These are phyloP conservation scores for Quercus phellos DNA, from an alignment of 331 rosid species.

Conservation along the genomic window DNA sequence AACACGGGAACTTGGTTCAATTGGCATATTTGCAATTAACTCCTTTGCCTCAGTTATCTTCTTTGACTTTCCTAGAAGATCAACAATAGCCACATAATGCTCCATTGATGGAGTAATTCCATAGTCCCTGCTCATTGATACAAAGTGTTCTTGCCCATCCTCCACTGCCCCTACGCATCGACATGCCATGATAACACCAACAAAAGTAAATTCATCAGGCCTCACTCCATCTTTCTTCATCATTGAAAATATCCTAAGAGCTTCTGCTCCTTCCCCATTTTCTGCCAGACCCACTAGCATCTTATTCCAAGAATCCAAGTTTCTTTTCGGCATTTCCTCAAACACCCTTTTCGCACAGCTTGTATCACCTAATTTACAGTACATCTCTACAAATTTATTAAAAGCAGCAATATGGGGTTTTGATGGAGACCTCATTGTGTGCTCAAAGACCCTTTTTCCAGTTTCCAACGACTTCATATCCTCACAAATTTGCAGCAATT, in stretches of 20 bases:
- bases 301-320: conserved; percentile 8
- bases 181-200: neutral
- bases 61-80: neutral
- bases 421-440: neutral
- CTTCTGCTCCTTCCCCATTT: conserved; percentile 5
- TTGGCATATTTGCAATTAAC: neutral
- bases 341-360: neutral
- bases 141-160: neutral
- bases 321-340: neutral
- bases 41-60: neutral
- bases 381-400: neutral
- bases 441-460: neutral
- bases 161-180: neutral
- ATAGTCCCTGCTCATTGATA: neutral
- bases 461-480: neutral
- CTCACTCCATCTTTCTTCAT: neutral
- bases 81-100: neutral
- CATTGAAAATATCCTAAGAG: neutral
- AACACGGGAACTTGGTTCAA: neutral
- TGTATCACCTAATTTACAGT: neutral
- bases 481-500: neutral
- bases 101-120: neutral
- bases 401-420: neutral
- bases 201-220: neutral
- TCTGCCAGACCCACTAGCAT: neutral